A percentile compares a stretch with the other conserved stretches of the same genome.
Conservation (phyloP, 1,139 yeast species). For the Geotrichum restrictum region DNA sequence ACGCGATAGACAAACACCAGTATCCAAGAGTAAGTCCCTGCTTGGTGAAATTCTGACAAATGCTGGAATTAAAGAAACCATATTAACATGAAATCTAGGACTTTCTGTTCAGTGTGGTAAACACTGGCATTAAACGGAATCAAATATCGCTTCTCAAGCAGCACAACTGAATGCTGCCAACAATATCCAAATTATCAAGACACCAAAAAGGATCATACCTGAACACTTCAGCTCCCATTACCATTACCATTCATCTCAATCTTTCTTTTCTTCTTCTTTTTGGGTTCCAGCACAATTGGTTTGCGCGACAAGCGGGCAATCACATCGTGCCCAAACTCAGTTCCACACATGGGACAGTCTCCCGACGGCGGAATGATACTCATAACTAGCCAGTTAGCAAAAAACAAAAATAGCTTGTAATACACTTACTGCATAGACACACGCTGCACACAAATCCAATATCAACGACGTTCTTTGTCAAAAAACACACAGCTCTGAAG, state of each 20-base stretch:
- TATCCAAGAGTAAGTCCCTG: constrained; percentile 41
- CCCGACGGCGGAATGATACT: constrained; percentile 48
- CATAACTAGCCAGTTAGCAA: constrained; percentile 35
- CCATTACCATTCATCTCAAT: background rate
- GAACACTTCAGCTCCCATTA: background rate
- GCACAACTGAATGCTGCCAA: constrained; percentile 2
- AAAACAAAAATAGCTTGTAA: background rate
- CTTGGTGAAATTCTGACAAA: background rate
- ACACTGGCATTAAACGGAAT: constrained; percentile 13
- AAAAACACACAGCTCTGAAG: constrained; percentile 89
- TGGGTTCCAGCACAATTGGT: constrained; percentile 50
- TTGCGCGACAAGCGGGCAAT: constrained; percentile 52
- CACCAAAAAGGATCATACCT: no score
- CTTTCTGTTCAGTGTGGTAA: constrained; percentile 19
- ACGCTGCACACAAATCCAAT: constrained; percentile 94
- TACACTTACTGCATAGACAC: constrained; percentile 56
- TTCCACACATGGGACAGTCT: constrained; percentile 64
- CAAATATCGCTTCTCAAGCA: constrained; percentile 19
- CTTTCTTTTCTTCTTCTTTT: constrained; percentile 41
- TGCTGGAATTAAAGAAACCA: no score
- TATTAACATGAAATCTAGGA: constrained; percentile 13
- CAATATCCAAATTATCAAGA: no score
- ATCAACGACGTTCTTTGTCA: constrained; percentile 84
- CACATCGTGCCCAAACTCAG: constrained; percentile 58
- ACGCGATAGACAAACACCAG: constrained; percentile 50